A percentile compares a stretch with the other conserved stretches of the same genome.
Evolutionary conservation across 2,329 filamentous ascomycete genomes (phyloP).

Genomic region (Alternaria brassicae): DNA sequence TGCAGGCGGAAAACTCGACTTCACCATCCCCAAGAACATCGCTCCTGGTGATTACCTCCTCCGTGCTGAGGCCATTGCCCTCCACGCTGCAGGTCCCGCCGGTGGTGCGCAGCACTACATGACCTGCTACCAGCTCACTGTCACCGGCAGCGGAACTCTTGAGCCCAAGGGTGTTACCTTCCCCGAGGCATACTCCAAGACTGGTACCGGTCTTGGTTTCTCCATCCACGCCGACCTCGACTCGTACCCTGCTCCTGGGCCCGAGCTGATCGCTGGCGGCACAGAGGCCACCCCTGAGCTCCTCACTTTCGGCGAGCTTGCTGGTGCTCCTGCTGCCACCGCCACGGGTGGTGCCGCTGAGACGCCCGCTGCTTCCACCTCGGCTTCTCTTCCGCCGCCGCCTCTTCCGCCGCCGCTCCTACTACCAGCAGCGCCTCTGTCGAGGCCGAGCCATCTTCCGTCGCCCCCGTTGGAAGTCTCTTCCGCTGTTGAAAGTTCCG

Average conservation of each 20-base stretch:
- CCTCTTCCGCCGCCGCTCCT: slow-evolving; percentile 10
- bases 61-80: slow-evolving; percentile 56
- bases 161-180: slow-evolving; percentile 57
- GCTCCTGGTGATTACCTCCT: slow-evolving; percentile 55
- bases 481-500: neutral
- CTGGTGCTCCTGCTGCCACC: slow-evolving; percentile 27
- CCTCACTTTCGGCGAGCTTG: slow-evolving; percentile 35
- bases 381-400: slow-evolving; percentile 18
- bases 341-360: slow-evolving; percentile 24
- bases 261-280: slow-evolving; percentile 47
- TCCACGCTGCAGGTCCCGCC: slow-evolving; percentile 51
- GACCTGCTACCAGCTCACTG: slow-evolving; percentile 54
- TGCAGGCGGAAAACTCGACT: slow-evolving; percentile 33
- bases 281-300: slow-evolving; percentile 32
- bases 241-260: slow-evolving; percentile 52
- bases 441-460: slow-evolving; percentile 11
- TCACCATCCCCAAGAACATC: slow-evolving; percentile 50
- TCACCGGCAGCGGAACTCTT: slow-evolving; percentile 45
- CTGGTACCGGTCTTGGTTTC: slow-evolving; percentile 53
- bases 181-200: slow-evolving; percentile 52
- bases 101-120: slow-evolving; percentile 57
- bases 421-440: slow-evolving; percentile 10
- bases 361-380: slow-evolving; percentile 25
- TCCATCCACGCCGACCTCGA: slow-evolving; percentile 49
- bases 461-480: slow-evolving; percentile 18